These are phyloP conservation scores for Boletellus ananiceps DNA, from an alignment of 768 basidiomycete genomes.

Conservation along the genomic window DNA sequence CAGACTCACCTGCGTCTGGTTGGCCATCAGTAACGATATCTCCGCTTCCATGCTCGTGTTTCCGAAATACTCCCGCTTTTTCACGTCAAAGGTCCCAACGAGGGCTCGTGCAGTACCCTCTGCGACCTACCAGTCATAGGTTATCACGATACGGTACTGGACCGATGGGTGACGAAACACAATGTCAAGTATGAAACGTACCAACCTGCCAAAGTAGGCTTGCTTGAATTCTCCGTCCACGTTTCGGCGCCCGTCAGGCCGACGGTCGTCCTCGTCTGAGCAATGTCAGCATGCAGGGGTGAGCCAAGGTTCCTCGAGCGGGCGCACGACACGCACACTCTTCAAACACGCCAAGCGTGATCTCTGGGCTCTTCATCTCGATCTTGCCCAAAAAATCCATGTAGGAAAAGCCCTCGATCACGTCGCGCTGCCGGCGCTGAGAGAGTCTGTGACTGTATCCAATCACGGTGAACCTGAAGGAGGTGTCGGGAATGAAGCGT, in stretches of 20 bases:
- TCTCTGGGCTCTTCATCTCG: slow-evolving; percentile 73
- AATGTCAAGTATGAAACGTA: slow-evolving; percentile 37
- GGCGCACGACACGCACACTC: slow-evolving; percentile 58
- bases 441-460: slow-evolving; percentile 74
- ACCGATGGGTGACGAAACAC: background rate
- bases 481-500: slow-evolving; percentile 56
- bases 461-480: slow-evolving; percentile 77
- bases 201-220: slow-evolving; percentile 85
- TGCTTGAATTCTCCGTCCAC: slow-evolving; percentile 65
- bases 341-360: slow-evolving; percentile 73
- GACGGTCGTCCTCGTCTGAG: slow-evolving; percentile 49
- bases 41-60: slow-evolving; percentile 99
- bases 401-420: slow-evolving; percentile 79
- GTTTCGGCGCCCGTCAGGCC: slow-evolving; percentile 46
- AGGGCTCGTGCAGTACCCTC: slow-evolving; percentile 67
- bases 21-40: slow-evolving; percentile 93
- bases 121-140: slow-evolving; percentile 36
- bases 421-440: slow-evolving; percentile 54
- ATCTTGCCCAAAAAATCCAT: slow-evolving; percentile 82
- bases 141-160: background rate
- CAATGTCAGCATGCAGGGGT: background rate
- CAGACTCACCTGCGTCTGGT: slow-evolving; percentile 78
- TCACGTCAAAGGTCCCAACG: slow-evolving; percentile 74
- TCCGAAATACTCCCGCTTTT: slow-evolving; percentile 85
- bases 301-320: background rate